Evolutionary conservation across 306 rosid genomes (phyloP), one percentile per base, ranked within the genome.

Genomic region (Adenanthera pavonina): DNA sequence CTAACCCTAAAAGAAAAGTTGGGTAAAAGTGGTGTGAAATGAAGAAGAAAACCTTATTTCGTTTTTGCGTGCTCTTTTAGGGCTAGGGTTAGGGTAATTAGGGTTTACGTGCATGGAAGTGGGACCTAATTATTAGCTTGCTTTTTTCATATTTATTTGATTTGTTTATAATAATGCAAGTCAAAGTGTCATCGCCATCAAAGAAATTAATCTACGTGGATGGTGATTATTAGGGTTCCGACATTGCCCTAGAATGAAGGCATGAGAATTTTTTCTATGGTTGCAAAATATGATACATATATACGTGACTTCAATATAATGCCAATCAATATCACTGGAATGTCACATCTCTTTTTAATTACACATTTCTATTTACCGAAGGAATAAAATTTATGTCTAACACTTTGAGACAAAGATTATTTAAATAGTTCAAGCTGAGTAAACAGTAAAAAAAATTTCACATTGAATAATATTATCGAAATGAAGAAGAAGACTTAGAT

Each of bases 71-170:
- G 60, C 36, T 9, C 38, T 41, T 66, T 75, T 25, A 11, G 51
- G 51, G 51, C 14, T 65, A 64, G 76, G 70, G 20, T 41, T 36
- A 62, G 68, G 35, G 40, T 25, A 25, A 25, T 17, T 60, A 52
- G 59, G 56, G 56, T 56, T 73, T 70, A 20, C 88, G 84, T 87
- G 87, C 88, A 87, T 87, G 90, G 82, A 65, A 84, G 73, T 81
- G 84, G 88, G 78, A 17, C 86, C 80, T 8, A 25, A 25, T 25
- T 25, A 25, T 25, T 25, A 25, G 30, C 5, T 20, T 12, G 3
- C 3, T 8, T 44, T 19, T 66, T 43, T 76, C 4, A 38, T 38
- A 74, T 78, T 59, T 25, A 25, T 25, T 20, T 19, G 19, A 56
- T n/a, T 36, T 20, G 73, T 51, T 34, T 15, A 60, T 11, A 8